Percentiles rank a stretch among this genome's conserved stretches.
Evolutionary conservation across 495 filamentous ascomycete genomes (phyloP).

Genomic region (Daldinia caldariorum): DNA sequence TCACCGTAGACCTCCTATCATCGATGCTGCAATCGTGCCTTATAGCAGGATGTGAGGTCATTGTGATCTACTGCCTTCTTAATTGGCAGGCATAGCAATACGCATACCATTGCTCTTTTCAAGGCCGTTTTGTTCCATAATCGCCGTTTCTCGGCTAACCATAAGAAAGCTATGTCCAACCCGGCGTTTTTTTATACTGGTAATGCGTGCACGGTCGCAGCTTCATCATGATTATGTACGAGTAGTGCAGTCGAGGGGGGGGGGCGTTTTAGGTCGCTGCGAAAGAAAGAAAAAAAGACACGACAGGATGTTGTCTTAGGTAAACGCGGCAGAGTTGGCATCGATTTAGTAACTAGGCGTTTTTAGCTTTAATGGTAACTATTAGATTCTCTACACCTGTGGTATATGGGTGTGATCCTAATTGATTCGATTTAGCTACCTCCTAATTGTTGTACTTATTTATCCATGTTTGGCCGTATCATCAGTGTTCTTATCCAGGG

Average conservation of each 20-base stretch:
- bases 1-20: slow-evolving; percentile 56
- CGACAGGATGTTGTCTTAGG: slow-evolving; percentile 1
- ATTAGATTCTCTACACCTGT: background rate
- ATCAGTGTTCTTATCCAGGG: background rate
- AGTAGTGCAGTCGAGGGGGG: background rate
- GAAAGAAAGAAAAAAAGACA: background rate
- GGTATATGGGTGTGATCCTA: background rate
- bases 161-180: background rate
- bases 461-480: background rate
- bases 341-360: slow-evolving; percentile 3
- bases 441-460: too few relatives aligned
- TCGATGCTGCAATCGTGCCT: slow-evolving; percentile 66
- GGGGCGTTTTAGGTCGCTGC: background rate
- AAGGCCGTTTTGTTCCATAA: background rate
- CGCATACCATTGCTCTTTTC: background rate
- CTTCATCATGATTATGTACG: background rate
- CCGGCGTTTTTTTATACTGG: background rate
- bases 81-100: background rate
- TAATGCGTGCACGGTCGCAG: background rate
- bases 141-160: background rate
- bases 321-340: slow-evolving; percentile 1
- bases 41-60: slow-evolving; percentile 49
- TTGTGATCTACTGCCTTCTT: background rate
- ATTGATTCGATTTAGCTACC: slow-evolving; percentile 1
- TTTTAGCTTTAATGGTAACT: background rate